Base-by-base conservation (phyloP, 2,329 filamentous ascomycete species). In the Emmonsia crescens region DNA sequence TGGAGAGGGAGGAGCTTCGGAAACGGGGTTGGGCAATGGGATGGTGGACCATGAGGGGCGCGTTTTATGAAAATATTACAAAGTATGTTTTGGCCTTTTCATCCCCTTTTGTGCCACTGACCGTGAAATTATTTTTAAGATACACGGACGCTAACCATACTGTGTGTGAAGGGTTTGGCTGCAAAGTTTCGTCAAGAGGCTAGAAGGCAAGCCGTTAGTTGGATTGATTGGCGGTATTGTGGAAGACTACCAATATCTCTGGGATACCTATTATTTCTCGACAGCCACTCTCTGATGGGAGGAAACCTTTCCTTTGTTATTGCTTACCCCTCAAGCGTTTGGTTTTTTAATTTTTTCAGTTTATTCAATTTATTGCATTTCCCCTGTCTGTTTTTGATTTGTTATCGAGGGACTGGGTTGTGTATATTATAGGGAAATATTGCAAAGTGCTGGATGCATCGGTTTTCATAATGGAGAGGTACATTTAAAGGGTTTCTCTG, bases 1-100 rank as follows among this genome's bases (percentile, higher is more conserved):
- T 99, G 21, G 94, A 99, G 77, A 85, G 87, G 61, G 93, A 96
- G 67, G 93, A 97, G 78, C 85, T 95, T 81, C 86, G 82, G 71
- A 91, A 90, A 76, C 83, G 94, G 65, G 91, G 89, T 46, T 96
- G 91, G 91, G 86, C 85, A 1, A 87, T 96, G 80, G 89, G 86
- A 24, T 97, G 94, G 93, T 99, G 94, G 94, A 78, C 83, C 31
- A 94, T 99, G 90, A 85, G 93, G 63, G 93, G 94, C n/a, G 91
- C 92, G 1, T 96, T 96, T 69, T 99, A 99, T 75, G 90, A 97
- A 75, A 90, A 91, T 69, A 82, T 96, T 63, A 96, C 91, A 56
- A 84, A 82, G 82, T 84, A 75, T 68, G 80, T 71, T 51, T 29
- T 54, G 16, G 29, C 29, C 27, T 8, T 29, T 31, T 33, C 9